Conservation (phyloP, 2,329 filamentous ascomycete genomes). For the Akanthomyces dipterigenus region DNA sequence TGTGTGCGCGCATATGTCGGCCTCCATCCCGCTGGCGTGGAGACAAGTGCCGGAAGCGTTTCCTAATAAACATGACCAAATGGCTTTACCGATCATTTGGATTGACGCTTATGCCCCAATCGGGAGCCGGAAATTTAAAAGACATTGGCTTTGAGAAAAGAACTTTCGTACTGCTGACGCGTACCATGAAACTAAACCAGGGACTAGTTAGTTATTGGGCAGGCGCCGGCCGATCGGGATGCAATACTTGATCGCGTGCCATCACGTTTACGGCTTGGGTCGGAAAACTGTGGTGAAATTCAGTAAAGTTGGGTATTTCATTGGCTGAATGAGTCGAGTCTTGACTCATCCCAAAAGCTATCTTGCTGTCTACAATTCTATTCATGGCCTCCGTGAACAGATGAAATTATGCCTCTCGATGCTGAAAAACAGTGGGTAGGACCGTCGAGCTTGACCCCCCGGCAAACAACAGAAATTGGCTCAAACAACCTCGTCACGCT, state of each 20-base stretch:
- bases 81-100: background rate
- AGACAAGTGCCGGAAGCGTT: background rate
- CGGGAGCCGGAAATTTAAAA: background rate
- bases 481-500: conserved; percentile 72
- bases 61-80: background rate
- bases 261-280: background rate
- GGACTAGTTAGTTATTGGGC: background rate
- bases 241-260: background rate
- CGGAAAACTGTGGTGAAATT: background rate
- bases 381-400: background rate
- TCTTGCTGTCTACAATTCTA: background rate
- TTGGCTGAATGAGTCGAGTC: background rate
- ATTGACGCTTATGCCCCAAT: background rate
- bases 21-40: background rate
- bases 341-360: background rate
- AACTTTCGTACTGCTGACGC: conserved; percentile 1
- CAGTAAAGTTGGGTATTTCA: conserved; percentile 3
- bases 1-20: background rate
- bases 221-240: background rate
- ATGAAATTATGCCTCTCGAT: background rate
- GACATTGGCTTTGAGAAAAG: background rate
- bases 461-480: background rate
- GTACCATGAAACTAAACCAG: background rate
- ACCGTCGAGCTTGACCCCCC: background rate
- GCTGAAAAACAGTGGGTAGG: background rate